Base-by-base conservation (phyloP, 257 asterid genomes). In the Plantago major region DNA sequence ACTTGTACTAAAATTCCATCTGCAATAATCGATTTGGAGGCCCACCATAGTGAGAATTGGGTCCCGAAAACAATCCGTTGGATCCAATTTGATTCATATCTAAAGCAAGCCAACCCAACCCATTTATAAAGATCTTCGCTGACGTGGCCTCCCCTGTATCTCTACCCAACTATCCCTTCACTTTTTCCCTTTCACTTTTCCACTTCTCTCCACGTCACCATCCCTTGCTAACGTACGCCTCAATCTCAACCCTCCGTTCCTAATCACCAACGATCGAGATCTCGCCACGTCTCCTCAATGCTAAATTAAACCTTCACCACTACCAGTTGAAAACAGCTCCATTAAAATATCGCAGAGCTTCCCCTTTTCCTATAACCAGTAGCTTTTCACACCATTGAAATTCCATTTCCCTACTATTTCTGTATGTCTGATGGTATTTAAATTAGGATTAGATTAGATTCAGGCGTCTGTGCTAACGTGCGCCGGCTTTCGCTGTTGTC, bases 131-230 rank as follows among this genome's bases (percentile, higher is more conserved):
- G 40, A 42, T 71, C 46, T 17, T 11, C 19, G 46, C 55, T 71
- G 79, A 76, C 79, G 88, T 82, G 88, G 88, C 81, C 60, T 54
- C 55, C 57, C 55, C 77, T 67, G 76, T 60, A 69, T 82, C 84
- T 66, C 82, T 33, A 71, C 53, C 59, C 60, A 33, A 51, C 48
- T 63, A 70, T 60, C 68, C 69, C 8, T 45, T 42, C 64, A 4
- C 72, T 42, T 67, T 28, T 4, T 18, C 49, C 28, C 22, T 53
- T 73, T 40, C 60, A 28, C 64, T 52, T 54, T 67, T 44, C 13
- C 63, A 60, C 50, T 61, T 52, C 71, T 30, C 45, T 55, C 80
- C 80, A 76, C 79, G 77, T 77, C 65, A 46, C 14, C 22, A 51
- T 8, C 46, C 53, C 54, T 58, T 69, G 14, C 76, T 76, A 71